Evolutionary conservation across 2,329 filamentous ascomycete genomes (phyloP), one percentile per base, ranked within the genome.

Genomic region (Cladosporium sp.): DNA sequence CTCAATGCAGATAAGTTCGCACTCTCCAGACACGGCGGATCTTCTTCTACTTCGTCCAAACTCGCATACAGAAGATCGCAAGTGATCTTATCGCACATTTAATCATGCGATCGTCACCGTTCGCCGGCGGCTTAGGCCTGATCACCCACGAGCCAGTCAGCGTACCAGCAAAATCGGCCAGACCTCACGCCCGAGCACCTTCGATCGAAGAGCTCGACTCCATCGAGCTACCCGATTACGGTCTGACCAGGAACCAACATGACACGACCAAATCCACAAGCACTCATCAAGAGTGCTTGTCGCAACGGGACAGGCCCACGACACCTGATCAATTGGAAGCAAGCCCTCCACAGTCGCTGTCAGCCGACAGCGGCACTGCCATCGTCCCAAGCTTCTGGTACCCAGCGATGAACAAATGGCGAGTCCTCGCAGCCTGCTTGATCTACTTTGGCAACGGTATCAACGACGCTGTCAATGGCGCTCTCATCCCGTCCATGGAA

Each of bases 401-500:
- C 58, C 74, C 75, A 3, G 60, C 79, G 10, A 89, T 84, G 81
- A 92, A 91, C 70, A 85, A 83, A 60, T 92, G 81, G 74, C 78
- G 89, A 34, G 76, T 92, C 24, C 68, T 86, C 9, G 80, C 83
- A 10, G 79, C 81, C 13, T 90, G 87, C 62, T 67, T 88, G 42
- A 81, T 86, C 60, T 87, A 83, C 58, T 80, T 94, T 60, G 79
- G 80, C 2, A 86, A 87, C 65, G 91, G 89, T 0, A 74, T 94
- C 58, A 89, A 84, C 64, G 91, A 95, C 51, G 62, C 61, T 64
- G 75, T 88, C 0, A 84, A 89, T 1, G 90, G 90, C 67, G 89
- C 90, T 10, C 68, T 94, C 58, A 89, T 95, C 64, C 90, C 90
- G 0, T 91, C 91, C 67, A 88, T 95, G 71, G 88, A 93, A 70